Evolutionary conservation across 2,329 filamentous ascomycete genomes (phyloP).

Genomic region (Beauveria sp.): DNA sequence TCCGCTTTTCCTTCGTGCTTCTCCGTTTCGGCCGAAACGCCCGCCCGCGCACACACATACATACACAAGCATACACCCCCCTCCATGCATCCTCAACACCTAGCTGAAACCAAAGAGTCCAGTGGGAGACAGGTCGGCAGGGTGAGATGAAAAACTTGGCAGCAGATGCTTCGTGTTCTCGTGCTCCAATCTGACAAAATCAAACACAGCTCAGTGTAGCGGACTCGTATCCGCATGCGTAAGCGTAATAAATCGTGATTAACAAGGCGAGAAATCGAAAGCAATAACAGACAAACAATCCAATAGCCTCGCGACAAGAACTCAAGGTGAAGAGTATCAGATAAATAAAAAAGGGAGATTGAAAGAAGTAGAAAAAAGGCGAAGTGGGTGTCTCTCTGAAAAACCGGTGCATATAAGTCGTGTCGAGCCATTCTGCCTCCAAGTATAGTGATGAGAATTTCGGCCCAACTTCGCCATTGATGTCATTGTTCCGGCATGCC

Average conservation of each 20-base stretch:
- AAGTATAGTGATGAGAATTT: not conserved
- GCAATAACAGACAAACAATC: not conserved
- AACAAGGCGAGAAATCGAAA: not conserved
- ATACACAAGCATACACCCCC: not conserved
- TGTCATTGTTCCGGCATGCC: conserved; percentile 4
- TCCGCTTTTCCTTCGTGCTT: not conserved
- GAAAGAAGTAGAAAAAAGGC: conserved; percentile 2
- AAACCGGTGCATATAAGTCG: not conserved
- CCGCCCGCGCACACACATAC: not conserved
- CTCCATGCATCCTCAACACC: not conserved
- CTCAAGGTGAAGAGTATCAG: not conserved
- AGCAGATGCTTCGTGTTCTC: not conserved
- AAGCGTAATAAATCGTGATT: not conserved
- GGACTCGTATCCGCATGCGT: not conserved
- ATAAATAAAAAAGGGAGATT: not conserved
- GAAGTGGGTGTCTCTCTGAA: not conserved
- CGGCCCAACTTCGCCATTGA: not conserved
- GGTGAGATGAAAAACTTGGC: not conserved
- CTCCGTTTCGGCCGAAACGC: not conserved
- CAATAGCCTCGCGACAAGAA: not conserved
- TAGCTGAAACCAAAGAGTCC: not conserved
- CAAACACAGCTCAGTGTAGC: not conserved
- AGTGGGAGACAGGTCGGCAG: not conserved
- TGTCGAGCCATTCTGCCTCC: not conserved
- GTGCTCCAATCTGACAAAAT: not conserved